Evolutionary conservation across 352 stramenopile genomes (phyloP).

Genomic region (Peronospora farinosa): DNA sequence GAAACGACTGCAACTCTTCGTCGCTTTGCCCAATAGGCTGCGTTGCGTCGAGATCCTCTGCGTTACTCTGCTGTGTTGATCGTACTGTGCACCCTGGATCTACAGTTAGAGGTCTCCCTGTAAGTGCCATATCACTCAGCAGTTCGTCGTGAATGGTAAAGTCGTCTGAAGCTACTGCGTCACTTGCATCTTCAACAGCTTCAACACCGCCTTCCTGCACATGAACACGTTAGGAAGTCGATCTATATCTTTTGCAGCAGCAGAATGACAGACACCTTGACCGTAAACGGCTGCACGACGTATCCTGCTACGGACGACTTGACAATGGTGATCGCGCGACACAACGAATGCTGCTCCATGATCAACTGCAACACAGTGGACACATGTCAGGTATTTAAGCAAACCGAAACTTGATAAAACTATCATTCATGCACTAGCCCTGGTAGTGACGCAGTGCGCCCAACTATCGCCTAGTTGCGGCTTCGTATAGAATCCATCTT

Average conservation of each 20-base stretch:
- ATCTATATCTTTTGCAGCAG: neutral
- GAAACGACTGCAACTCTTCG: constrained; percentile 9
- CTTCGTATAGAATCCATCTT: constrained; percentile 52
- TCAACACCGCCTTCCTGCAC: constrained; percentile 42
- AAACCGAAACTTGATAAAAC: neutral
- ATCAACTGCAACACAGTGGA: constrained; percentile 38
- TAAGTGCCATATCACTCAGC: constrained; percentile 41
- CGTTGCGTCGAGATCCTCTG: constrained; percentile 22
- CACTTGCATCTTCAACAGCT: constrained; percentile 22
- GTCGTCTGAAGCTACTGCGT: constrained; percentile 20
- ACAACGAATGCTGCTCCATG: constrained; percentile 47
- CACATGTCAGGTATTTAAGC: constrained; percentile 8
- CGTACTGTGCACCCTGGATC: constrained; percentile 41
- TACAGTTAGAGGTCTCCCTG: constrained; percentile 28
- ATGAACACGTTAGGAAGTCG: neutral
- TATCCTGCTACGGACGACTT: constrained; percentile 56
- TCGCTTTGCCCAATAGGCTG: constrained; percentile 20
- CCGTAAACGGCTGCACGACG: constrained; percentile 54
- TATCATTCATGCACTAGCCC: constrained; percentile 19
- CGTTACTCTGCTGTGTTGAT: constrained; percentile 53
- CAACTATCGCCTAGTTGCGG: constrained; percentile 59
- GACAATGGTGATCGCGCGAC: constrained; percentile 50
- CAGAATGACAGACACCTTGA: constrained; percentile 36
- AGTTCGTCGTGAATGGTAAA: constrained; percentile 53
- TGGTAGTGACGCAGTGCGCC: constrained; percentile 62